These are phyloP conservation scores for Neonectria sp. DNA, from an alignment of 2,329 filamentous ascomycete genomes.

Conservation along the genomic window DNA sequence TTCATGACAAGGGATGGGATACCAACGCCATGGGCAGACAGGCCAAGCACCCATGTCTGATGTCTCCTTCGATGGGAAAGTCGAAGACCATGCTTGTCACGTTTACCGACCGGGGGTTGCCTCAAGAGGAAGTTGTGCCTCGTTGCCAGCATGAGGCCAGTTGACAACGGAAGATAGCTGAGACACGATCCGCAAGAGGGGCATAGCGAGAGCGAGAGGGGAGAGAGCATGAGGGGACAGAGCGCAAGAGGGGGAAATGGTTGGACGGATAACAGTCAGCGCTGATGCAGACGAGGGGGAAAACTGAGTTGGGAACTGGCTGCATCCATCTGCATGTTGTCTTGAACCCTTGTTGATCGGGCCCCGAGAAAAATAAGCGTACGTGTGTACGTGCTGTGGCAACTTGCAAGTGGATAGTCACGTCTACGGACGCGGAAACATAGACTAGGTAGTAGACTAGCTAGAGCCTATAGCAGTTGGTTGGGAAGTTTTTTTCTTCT, in stretches of 20 bases:
- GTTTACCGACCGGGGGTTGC: conserved; percentile 15
- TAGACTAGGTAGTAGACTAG: no score
- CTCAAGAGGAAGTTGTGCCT: conserved; percentile 16
- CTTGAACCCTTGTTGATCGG: conserved; percentile 36
- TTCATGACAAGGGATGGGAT: conserved; percentile 22
- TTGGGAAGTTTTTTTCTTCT: not conserved
- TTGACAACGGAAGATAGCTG: not conserved
- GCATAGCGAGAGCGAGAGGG: not conserved
- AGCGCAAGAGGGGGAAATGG: not conserved
- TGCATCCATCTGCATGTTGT: conserved; percentile 22
- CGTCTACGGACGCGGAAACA: no score
- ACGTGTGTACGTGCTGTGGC: no score
- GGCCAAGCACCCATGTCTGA: not conserved
- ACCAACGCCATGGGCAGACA: conserved; percentile 12
- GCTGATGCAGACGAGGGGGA: conserved; percentile 23
- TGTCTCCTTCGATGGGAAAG: conserved; percentile 9
- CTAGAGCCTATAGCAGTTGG: not conserved
- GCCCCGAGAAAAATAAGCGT: conserved; percentile 10
- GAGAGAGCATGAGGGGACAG: conserved; percentile 5
- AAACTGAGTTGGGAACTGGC: conserved; percentile 20
- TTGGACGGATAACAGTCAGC: conserved; percentile 18
- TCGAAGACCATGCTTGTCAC: conserved; percentile 8
- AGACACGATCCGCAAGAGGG: conserved; percentile 7
- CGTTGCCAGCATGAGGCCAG: not conserved
- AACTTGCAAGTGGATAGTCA: not conserved